Base-by-base conservation (phyloP, 805 yeast species). In the Kuraishia cidri region DNA sequence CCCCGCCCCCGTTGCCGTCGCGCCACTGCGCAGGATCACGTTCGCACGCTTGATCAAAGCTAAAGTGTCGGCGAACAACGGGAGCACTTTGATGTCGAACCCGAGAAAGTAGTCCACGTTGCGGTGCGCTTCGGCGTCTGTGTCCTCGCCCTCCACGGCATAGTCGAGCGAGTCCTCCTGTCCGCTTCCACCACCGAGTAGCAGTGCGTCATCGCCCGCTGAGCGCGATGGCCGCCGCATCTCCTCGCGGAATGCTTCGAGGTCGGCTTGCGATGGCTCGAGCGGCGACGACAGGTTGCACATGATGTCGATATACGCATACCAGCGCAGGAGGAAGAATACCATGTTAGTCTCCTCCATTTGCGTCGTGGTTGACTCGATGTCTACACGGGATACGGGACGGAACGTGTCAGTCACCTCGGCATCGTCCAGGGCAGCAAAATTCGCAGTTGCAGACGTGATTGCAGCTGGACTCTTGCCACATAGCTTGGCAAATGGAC, bases 21-120 rank as follows among this genome's bases (percentile, higher is more conserved):
- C 9, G 7, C 10, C 9, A 7, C 10, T 10, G 10, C 18, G 10
- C 6, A 8, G 18, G 11, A 44, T 31, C 2, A 54, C 24, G 17
- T 53, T 47, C 18, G 50, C 37, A 30, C 51, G 42, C 30, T 63
- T 54, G 16, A 69, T 60, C 27, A 72, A 40, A 26, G 48, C 43
- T 11, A 65, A 52, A 7, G 78, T 63, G 27, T 72, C 66, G 14
- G 79, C 64, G 39, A 73, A 72, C 21, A 67, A 62, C 0, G 82
- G 79, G 14, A 82, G 56, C 36, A 80, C 64, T 38, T 62, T 63
- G 9, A 76, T 60, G 41, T 82, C 87, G 48, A 83, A 72, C 1
- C 92, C 94, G 33, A 69, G 56, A 31, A 78, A 58, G 36, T 68
- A 70, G 46, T 79, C 86, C 32, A 79, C 72, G 41, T 71, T 74